Percentiles rank a stretch among this genome's conserved stretches.
Evolutionary conservation across 495 filamentous ascomycete genomes (phyloP).

Genomic region (Cairneyella variabilis): DNA sequence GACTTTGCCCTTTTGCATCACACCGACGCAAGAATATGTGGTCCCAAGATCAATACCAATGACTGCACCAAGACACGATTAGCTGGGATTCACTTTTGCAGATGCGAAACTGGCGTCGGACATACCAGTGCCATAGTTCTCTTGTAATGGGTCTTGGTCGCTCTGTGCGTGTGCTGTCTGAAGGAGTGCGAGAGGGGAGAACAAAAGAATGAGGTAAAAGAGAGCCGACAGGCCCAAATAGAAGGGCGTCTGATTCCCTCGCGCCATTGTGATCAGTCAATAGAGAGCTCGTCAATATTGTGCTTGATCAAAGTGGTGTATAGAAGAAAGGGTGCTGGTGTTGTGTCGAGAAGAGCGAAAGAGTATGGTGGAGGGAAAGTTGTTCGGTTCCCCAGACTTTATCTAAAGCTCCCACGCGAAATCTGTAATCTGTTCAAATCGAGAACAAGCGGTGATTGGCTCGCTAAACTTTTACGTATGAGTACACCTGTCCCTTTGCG

Average conservation of each 20-base stretch:
- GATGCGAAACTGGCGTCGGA: neutral
- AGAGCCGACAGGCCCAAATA: constrained; percentile 62
- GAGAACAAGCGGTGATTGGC: constrained; percentile 14
- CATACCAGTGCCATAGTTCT: constrained; percentile 73
- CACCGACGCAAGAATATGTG: constrained; percentile 98
- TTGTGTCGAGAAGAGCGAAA: constrained; percentile 6
- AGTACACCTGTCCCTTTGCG: constrained; percentile 16
- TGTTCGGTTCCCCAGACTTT: constrained; percentile 13
- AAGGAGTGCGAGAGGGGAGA: constrained; percentile 70
- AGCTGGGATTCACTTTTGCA: constrained; percentile 8
- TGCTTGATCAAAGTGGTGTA: constrained; percentile 15
- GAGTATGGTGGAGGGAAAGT: neutral
- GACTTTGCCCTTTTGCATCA: constrained; percentile 98
- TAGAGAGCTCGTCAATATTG: no score
- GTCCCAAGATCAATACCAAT: constrained; percentile 99
- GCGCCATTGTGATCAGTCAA: constrained; percentile 50
- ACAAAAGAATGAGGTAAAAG: constrained; percentile 79
- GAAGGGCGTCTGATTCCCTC: constrained; percentile 47
- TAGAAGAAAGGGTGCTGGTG: neutral
- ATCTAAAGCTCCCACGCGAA: constrained; percentile 16
- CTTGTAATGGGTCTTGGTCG: constrained; percentile 52
- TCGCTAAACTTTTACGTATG: constrained; percentile 8
- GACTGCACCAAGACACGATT: constrained; percentile 42
- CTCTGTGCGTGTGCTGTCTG: constrained; percentile 65
- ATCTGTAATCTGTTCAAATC: constrained; percentile 23